Evolutionary conservation across 169 alveolate species (phyloP), one percentile per base, ranked within the genome.

Genomic region (Babesia divergens): DNA sequence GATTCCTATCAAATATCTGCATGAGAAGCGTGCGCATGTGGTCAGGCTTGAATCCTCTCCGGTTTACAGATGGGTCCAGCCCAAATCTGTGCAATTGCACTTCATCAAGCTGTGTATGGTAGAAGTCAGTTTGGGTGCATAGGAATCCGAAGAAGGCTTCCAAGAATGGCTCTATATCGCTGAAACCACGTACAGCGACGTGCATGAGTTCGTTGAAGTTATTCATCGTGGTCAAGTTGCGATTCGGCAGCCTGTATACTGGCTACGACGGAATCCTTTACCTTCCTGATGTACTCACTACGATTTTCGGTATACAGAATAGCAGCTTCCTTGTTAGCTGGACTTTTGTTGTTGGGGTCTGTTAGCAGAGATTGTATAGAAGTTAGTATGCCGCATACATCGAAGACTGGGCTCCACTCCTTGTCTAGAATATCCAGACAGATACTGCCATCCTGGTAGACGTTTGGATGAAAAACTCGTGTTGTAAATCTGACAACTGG

Each of bases 251-350:
- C 65, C 22, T 43, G 65, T 29, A 87, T 67, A 47, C 89, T 75
- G 20, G 90, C 94, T 59, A 90, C 94, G 1, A 95, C 98, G 44
- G 94, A 84, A 66, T 90, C 94, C 83, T 91, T 82, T 0, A 94
- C 97, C 85, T 92, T 90, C 68, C 95, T 86, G 66, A 92, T 92
- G 77, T 96, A 96, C 77, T 94, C 96, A 31, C 94, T 89, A 42
- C 95, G 82, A 74, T 97, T 91, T 65, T 94, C 98, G 64, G 74
- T 89, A 71, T 86, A 97, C 81, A 96, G 84, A 60, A 92, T 94
- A 9, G 99, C 98, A 6, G 99, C 99, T 83, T 94, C 98, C 52
- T 89, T 93, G 83, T 96, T 96, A 14, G 99, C 99, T 40, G 99
- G 99, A 52, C 97, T 91, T 68, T 94, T 88, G 40, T 98, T 98